Conservation (phyloP, 1,284 basidiomycete species). For the Naganishia liquefaciens region DNA sequence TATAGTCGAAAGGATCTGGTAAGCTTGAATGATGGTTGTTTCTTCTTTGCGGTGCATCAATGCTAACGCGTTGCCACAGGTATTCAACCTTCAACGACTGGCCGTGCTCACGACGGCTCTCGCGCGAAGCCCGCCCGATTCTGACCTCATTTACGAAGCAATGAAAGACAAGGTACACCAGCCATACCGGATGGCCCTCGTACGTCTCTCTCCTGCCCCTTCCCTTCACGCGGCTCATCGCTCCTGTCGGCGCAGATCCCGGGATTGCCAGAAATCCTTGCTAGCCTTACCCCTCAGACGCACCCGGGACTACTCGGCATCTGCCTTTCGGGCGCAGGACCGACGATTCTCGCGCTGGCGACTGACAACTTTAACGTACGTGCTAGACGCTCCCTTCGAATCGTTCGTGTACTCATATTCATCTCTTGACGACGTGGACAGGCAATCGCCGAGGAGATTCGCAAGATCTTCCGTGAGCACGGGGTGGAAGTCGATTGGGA, state of each 20-base stretch:
- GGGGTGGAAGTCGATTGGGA: conserved; percentile 68
- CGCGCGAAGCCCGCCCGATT: conserved; percentile 83
- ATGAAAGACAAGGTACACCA: conserved; percentile 99
- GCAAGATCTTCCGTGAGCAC: conserved; percentile 68
- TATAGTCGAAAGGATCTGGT: conserved; percentile 93
- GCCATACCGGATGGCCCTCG: conserved; percentile 86
- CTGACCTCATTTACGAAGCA: conserved; percentile 94
- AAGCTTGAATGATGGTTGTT: conserved; percentile 48
- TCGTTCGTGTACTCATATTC: neutral
- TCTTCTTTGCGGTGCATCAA: too few species aligned
- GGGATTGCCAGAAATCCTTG: conserved; percentile 86
- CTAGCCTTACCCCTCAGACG: conserved; percentile 77
- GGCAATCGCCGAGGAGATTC: conserved; percentile 74
- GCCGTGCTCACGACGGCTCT: conserved; percentile 98
- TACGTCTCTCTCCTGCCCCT: conserved; percentile 51
- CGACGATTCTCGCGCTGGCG: conserved; percentile 95
- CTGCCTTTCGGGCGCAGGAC: conserved; percentile 95
- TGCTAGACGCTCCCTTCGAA: conserved; percentile 18
- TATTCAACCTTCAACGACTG: conserved; percentile 95
- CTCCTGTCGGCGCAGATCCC: conserved; percentile 69
- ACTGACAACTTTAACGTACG: conserved; percentile 71
- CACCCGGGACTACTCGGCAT: conserved; percentile 95
- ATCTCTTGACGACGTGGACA: neutral
- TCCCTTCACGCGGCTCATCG: conserved; percentile 8
- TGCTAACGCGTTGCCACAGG: conserved; percentile 58